phyloP scores from a whole-genome alignment of 192 early-diverging fungal genomes.

The Diversispora eburnea region DNA sequence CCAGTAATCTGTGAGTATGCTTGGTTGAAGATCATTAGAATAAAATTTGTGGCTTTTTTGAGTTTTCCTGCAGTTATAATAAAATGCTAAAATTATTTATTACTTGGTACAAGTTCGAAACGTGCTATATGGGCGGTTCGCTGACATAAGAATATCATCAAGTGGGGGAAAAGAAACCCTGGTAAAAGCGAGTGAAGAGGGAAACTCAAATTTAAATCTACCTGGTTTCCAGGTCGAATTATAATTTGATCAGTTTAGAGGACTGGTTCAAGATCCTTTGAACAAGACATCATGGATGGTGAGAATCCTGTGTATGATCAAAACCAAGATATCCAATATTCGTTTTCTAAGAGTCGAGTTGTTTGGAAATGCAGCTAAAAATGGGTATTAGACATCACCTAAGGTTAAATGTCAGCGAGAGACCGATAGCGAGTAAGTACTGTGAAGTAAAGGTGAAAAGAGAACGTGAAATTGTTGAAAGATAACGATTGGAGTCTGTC shows the following conservation, averaged over 20 bases:
- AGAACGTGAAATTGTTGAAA: constrained; percentile 78
- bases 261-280: constrained; percentile 57
- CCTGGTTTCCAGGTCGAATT: constrained; percentile 48
- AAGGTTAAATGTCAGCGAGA: no score
- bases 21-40: no score
- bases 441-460: constrained; percentile 85
- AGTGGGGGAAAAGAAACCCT: no score
- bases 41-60: no score
- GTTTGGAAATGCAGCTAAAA: constrained; percentile 72
- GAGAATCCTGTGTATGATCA: constrained; percentile 62
- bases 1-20: no score
- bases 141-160: no score
- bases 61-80: no score
- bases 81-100: no score
- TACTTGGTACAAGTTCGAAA: no score
- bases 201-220: constrained; percentile 67
- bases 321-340: constrained; percentile 40
- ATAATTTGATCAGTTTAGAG: constrained; percentile 52
- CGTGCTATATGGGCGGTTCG: no score
- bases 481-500: constrained; percentile 65
- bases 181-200: constrained; percentile 77
- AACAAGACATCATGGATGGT: constrained; percentile 70
- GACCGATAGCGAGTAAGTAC: constrained; percentile 88
- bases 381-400: constrained; percentile 78
- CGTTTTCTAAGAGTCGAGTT: constrained; percentile 67